Evolutionary conservation across 2,329 filamentous ascomycete species (phyloP), one percentile per base, ranked within the genome.

Genomic region (Pseudopithomyces maydicus): DNA sequence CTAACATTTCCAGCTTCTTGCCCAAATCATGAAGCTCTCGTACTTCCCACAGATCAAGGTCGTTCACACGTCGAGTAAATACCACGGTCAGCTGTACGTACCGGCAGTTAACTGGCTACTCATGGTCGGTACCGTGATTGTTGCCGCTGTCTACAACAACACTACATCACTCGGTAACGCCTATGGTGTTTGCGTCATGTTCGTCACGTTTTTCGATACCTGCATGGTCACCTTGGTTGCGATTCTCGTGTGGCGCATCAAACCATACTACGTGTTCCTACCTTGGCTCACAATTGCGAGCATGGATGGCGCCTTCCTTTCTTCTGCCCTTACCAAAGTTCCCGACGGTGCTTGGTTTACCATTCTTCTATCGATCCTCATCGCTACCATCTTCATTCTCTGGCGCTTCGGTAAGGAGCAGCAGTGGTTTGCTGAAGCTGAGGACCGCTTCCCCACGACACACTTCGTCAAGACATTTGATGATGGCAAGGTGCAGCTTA

Each of bases 321-420:
- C 88, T 0, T 85, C 89, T 0, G 84, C 88, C 0, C 78, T 92
- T 1, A 87, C 81, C 46, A 93, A 93, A 69, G 87, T 93, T 0
- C 90, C 90, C 0, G 81, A 88, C 10, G 90, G 90, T 1, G 90
- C 89, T 1, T 93, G 90, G 90, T 91, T 93, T 68, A 92, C 90
- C 0, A 77, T 92, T 1, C 79, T 86, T 0, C 79, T 93, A 5
- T 82, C 89, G 0, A 78, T 80, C 2, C 77, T 90, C 8, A 81
- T 93, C 1, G 83, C 87, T 0, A 78, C 75, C 42, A 74, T 92
- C 42, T 90, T 93, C 68, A 80, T 91, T 2, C 81, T 92, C 11
- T 93, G 90, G 90, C 84, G 90, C 32, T 93, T 87, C 65, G 90
- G 90, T 15, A 92, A 93, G 71, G 89, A 92, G 68, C 83, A 86